Percentiles rank a stretch among this genome's conserved stretches.
phyloP scores from a whole-genome alignment of 805 yeast species.

The Lipomyces yamadae region DNA sequence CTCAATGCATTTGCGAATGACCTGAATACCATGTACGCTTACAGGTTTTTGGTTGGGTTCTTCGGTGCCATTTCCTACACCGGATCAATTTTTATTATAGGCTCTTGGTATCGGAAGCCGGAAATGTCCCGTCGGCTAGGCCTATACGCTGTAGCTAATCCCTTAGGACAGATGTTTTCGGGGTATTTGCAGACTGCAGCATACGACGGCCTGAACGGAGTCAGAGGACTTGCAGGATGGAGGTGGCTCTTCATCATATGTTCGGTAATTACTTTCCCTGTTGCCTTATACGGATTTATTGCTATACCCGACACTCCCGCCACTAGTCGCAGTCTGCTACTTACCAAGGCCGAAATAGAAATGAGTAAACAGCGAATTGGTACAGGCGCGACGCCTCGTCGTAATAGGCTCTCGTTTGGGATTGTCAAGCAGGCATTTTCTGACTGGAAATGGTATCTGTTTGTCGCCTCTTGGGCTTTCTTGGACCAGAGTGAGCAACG shows the following conservation, averaged over 20 bases:
- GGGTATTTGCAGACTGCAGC: conserved; percentile 55
- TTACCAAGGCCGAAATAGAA: conserved; percentile 44
- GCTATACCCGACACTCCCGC: conserved; percentile 62
- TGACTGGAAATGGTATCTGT: conserved; percentile 46
- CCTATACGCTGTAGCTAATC: conserved; percentile 50
- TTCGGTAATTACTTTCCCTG: conserved; percentile 54
- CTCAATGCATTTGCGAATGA: conserved; percentile 45
- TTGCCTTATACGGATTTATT: conserved; percentile 50
- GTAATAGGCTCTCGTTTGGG: conserved; percentile 34
- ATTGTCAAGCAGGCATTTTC: conserved; percentile 40
- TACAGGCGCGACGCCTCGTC: conserved; percentile 40
- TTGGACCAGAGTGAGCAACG: conserved; percentile 41
- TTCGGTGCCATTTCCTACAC: conserved; percentile 47
- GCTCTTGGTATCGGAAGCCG: conserved; percentile 52
- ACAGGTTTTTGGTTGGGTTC: conserved; percentile 53
- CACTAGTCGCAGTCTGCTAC: conserved; percentile 44
- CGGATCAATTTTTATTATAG: conserved; percentile 45
- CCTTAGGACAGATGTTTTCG: conserved; percentile 52
- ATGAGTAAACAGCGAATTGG: conserved; percentile 45
- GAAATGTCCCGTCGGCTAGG: conserved; percentile 52
- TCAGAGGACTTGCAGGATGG: conserved; percentile 57
- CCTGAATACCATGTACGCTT: conserved; percentile 48
- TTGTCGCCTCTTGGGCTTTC: conserved; percentile 46
- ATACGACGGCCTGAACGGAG: conserved; percentile 49
- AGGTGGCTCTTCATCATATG: conserved; percentile 71